Evolutionary conservation across 2,329 filamentous ascomycete species (phyloP).

Genomic region (Nothomitra cinnamomea): DNA sequence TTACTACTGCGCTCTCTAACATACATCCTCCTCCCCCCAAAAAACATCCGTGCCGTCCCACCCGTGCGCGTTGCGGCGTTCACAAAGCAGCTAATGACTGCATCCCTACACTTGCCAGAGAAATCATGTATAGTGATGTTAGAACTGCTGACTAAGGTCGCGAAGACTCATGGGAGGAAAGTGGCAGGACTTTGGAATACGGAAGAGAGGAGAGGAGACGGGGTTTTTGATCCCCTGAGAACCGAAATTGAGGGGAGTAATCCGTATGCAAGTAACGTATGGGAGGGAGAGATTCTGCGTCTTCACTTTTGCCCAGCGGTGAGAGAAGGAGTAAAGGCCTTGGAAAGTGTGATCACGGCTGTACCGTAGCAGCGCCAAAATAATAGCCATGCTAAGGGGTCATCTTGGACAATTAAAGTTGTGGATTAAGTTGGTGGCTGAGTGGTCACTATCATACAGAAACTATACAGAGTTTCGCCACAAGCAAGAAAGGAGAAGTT

Average conservation of each 20-base stretch:
- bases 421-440: too few relatives aligned
- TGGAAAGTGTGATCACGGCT: background rate
- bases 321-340: slow-evolving; percentile 44
- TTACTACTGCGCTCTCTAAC: slow-evolving; percentile 77
- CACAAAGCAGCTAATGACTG: slow-evolving; percentile 73
- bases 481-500: too few relatives aligned
- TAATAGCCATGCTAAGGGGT: too few relatives aligned
- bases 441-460: too few relatives aligned
- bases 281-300: slow-evolving; percentile 80
- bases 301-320: slow-evolving; percentile 79
- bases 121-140: slow-evolving; percentile 72
- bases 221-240: slow-evolving; percentile 59
- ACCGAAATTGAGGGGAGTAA: slow-evolving; percentile 71
- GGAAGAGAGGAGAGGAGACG: slow-evolving; percentile 83
- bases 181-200: slow-evolving; percentile 82
- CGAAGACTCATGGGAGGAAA: slow-evolving; percentile 66
- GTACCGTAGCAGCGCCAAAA: background rate
- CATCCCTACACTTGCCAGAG: slow-evolving; percentile 73
- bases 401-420: background rate
- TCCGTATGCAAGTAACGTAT: slow-evolving; percentile 75
- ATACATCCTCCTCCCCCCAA: slow-evolving; percentile 59
- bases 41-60: slow-evolving; percentile 57
- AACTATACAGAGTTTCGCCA: too few relatives aligned
- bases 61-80: slow-evolving; percentile 81
- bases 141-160: slow-evolving; percentile 59